Evolutionary conservation across 306 rosid genomes (phyloP).

Genomic region (Pyrus pyrifolia): DNA sequence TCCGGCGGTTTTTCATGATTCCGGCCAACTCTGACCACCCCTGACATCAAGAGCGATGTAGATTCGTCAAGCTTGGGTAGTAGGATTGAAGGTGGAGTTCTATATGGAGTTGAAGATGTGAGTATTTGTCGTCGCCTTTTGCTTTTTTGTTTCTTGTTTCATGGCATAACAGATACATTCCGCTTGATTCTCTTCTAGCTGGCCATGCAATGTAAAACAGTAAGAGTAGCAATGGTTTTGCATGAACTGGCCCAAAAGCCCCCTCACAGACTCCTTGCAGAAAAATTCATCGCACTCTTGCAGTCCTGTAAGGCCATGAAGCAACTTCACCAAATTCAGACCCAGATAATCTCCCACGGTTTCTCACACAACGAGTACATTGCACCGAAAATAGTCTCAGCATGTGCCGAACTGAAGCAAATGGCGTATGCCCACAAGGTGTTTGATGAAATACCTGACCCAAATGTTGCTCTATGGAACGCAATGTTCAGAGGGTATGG

Average conservation of each 20-base stretch:
- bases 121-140: too few relatives aligned
- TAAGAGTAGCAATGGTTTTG: constrained; percentile 28
- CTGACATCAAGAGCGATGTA: too few relatives aligned
- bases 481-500: constrained; percentile 49
- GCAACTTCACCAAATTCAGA: constrained; percentile 45
- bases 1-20: too few relatives aligned
- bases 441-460: constrained; percentile 51
- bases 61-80: too few relatives aligned
- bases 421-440: constrained; percentile 41
- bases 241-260: constrained; percentile 21
- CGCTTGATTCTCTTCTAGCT: too few relatives aligned
- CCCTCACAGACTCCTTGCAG: constrained; percentile 38
- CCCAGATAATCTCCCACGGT: constrained; percentile 47
- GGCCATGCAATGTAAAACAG: not conserved
- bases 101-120: too few relatives aligned
- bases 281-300: constrained; percentile 47
- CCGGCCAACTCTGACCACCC: too few relatives aligned
- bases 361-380: constrained; percentile 37
- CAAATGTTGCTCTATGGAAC: constrained; percentile 55
- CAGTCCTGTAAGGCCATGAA: constrained; percentile 53
- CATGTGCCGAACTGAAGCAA: constrained; percentile 28
- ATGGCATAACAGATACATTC: too few relatives aligned
- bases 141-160: too few relatives aligned
- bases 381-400: constrained; percentile 34
- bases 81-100: too few relatives aligned